Conservation (phyloP, 2,329 filamentous ascomycete species). For the Calonectria naviculata region DNA sequence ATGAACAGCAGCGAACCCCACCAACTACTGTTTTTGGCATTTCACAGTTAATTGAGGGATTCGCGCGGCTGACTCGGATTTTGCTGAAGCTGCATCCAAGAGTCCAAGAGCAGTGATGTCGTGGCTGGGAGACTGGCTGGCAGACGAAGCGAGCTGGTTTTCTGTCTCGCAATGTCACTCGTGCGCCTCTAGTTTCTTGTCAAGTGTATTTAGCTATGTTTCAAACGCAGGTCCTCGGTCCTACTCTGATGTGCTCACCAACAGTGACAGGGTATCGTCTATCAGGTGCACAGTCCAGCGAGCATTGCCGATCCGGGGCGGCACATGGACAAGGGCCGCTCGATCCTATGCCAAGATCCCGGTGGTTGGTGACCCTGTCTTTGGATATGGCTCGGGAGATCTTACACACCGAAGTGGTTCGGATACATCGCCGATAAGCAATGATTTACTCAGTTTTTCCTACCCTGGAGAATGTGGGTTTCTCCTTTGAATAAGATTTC, state of each 20-base stretch:
- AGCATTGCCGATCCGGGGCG: not conserved
- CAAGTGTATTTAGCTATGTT: not conserved
- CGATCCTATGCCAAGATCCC: not conserved
- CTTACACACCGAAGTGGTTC: no score
- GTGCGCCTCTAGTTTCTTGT: no score
- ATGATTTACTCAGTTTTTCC: no score
- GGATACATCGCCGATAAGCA: no score
- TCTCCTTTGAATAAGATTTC: no score
- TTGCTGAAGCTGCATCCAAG: not conserved
- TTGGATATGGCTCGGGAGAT: no score
- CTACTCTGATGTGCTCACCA: not conserved
- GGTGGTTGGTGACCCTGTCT: no score
- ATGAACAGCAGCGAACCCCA: not conserved
- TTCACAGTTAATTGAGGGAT: not conserved
- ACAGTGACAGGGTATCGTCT: not conserved
- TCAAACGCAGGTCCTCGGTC: not conserved
- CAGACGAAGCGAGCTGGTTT: not conserved
- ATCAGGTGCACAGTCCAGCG: not conserved
- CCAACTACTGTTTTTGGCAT: not conserved
- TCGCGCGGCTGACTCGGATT: not conserved
- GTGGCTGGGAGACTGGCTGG: not conserved
- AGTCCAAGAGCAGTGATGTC: not conserved
- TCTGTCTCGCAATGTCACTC: no score
- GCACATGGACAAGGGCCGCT: not conserved
- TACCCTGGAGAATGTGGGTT: no score